A percentile compares a stretch with the other conserved stretches of the same genome.
These are phyloP conservation scores for Prunus dulcis DNA, from an alignment of 306 rosid genomes.

Conservation along the genomic window DNA sequence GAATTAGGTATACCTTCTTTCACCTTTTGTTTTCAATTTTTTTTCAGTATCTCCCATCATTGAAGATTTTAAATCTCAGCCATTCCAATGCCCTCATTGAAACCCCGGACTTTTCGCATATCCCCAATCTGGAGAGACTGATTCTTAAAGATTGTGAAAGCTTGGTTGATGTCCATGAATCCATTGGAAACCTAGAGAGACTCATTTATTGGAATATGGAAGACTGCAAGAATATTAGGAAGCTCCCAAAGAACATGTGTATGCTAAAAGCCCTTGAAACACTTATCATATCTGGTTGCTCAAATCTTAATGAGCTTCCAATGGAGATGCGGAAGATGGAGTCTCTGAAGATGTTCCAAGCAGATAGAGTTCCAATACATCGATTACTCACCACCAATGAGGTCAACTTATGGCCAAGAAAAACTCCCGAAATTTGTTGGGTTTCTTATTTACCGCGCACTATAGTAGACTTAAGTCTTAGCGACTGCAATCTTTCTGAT, in stretches of 20 bases:
- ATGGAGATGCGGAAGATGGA: not conserved
- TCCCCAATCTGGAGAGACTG: constrained; percentile 10
- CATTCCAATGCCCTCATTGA: constrained; percentile 3
- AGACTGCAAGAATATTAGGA: not conserved
- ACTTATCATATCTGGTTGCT: constrained; percentile 3
- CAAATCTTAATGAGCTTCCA: not conserved
- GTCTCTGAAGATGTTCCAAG: not conserved
- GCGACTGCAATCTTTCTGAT: not conserved
- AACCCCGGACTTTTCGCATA: not conserved
- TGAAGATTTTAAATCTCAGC: constrained; percentile 17
- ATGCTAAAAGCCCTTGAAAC: not conserved
- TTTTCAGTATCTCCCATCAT: not conserved
- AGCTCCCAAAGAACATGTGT: not conserved
- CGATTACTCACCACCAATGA: not conserved
- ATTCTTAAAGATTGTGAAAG: not conserved
- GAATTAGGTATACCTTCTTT: not conserved
- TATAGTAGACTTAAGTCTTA: not conserved
- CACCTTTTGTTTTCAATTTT: not conserved
- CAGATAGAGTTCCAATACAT: not conserved
- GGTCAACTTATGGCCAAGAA: not conserved
- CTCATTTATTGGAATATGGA: constrained; percentile 2
- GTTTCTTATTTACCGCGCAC: not conserved
- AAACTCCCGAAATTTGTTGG: not conserved
- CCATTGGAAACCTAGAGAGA: not conserved
- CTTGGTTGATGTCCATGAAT: constrained; percentile 4